Evolutionary conservation across 148 eudicot genomes (phyloP).

Genomic region (Persicaria tinctoria): DNA sequence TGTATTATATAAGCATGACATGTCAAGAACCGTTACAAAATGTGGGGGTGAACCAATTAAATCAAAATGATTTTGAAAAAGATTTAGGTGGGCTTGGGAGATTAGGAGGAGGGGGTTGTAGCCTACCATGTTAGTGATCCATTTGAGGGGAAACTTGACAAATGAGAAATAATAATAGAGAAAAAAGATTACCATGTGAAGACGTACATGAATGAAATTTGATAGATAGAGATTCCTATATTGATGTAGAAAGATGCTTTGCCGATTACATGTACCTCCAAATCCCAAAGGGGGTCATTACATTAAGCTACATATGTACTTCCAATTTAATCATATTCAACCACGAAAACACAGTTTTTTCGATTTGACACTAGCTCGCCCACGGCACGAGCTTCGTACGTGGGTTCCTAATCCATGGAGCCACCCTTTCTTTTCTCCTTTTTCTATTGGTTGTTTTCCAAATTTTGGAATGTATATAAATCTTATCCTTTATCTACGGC

Average conservation of each 20-base stretch:
- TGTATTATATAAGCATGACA: too few relatives aligned
- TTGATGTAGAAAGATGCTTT: constrained; percentile 13
- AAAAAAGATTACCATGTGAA: constrained; percentile 10
- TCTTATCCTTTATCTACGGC: too few relatives aligned
- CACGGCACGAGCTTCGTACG: background rate
- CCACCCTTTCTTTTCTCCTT: background rate
- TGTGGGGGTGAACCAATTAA: too few relatives aligned
- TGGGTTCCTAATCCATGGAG: background rate
- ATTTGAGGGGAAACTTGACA: background rate
- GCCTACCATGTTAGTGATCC: background rate
- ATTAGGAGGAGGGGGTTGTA: background rate
- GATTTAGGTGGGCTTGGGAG: too few relatives aligned
- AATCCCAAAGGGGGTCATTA: background rate
- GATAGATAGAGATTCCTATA: constrained; percentile 5
- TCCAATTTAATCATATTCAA: background rate
- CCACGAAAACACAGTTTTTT: background rate
- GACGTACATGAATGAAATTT: constrained; percentile 5
- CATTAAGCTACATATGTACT: background rate
- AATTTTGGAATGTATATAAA: too few relatives aligned
- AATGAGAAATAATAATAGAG: background rate
- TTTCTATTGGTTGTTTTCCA: too few relatives aligned
- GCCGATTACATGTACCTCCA: background rate
- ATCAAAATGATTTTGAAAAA: too few relatives aligned
- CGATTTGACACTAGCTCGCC: background rate
- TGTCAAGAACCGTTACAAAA: too few relatives aligned